These are phyloP conservation scores for Diplocarpon rosae DNA, from an alignment of 2,329 filamentous ascomycete species.

Conservation along the genomic window DNA sequence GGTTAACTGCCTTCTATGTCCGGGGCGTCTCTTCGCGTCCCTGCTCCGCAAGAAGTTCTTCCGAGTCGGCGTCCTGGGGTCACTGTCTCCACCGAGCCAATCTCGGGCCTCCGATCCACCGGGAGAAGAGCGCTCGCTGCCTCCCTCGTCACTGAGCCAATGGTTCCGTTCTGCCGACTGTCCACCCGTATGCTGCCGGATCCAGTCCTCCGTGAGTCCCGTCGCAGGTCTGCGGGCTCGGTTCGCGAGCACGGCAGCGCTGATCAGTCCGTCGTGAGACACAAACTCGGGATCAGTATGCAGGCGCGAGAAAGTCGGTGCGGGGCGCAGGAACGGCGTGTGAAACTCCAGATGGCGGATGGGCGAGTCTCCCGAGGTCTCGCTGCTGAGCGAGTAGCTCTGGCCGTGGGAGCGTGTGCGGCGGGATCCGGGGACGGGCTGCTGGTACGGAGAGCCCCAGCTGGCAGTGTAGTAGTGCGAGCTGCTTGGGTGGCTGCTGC, in stretches of 20 bases:
- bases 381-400: constrained; percentile 44
- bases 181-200: constrained; percentile 68
- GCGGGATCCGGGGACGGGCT: constrained; percentile 40
- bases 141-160: constrained; percentile 71
- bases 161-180: constrained; percentile 60
- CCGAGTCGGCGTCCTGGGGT: constrained; percentile 27
- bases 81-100: constrained; percentile 38
- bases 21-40: constrained; percentile 14
- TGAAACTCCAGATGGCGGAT: constrained; percentile 50
- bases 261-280: constrained; percentile 26
- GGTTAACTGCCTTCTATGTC: constrained; percentile 27
- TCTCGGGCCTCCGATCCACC: constrained; percentile 46
- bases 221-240: constrained; percentile 46
- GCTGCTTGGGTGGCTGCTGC: constrained; percentile 30
- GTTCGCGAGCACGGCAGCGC: constrained; percentile 51
- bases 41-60: constrained; percentile 21
- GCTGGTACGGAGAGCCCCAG: constrained; percentile 86
- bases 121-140: constrained; percentile 66
- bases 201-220: constrained; percentile 74
- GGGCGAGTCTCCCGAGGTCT: constrained; percentile 47
- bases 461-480: constrained; percentile 56
- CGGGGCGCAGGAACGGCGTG: constrained; percentile 51
- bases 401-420: constrained; percentile 25
- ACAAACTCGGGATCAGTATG: constrained; percentile 30
- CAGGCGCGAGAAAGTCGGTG: constrained; percentile 33